A percentile compares a stretch with the other conserved stretches of the same genome.
Conservation (phyloP, 345 rosid species). For the Linum tenue region DNA sequence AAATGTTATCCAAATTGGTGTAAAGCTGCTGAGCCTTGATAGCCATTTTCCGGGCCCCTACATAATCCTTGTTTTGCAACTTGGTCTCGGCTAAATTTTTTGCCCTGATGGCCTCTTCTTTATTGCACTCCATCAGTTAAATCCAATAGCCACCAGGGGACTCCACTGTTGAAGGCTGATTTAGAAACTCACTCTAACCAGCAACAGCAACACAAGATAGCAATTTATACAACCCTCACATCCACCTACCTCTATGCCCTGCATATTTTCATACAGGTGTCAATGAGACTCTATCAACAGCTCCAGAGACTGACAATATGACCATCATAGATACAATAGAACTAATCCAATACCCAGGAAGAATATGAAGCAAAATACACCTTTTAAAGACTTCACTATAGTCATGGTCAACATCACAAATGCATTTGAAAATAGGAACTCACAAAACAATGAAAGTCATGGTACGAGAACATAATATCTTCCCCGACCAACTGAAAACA, state of each 20-base stretch:
- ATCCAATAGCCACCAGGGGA: neutral
- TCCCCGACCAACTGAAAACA: too few species aligned
- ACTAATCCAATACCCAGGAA: neutral
- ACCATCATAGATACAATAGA: neutral
- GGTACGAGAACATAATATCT: too few species aligned
- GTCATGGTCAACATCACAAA: too few species aligned
- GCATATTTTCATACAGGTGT: neutral
- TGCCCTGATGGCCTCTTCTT: conserved; percentile 86
- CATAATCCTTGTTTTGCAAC: conserved; percentile 54
- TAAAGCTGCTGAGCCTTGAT: conserved; percentile 61
- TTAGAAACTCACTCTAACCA: neutral
- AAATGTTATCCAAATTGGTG: conserved; percentile 44
- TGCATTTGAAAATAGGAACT: too few species aligned
- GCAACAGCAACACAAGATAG: neutral
- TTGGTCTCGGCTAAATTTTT: conserved; percentile 51
- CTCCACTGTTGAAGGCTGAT: neutral
- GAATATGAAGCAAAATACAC: neutral
- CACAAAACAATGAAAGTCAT: too few species aligned
- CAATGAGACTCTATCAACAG: neutral
- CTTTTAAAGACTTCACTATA: too few species aligned
- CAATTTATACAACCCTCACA: neutral
- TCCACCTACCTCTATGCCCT: neutral
- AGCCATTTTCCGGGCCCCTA: conserved; percentile 52
- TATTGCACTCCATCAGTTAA: conserved; percentile 61
- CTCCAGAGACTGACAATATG: neutral